Conservation (phyloP, 306 rosid species). For the Castanopsis chinensis region DNA sequence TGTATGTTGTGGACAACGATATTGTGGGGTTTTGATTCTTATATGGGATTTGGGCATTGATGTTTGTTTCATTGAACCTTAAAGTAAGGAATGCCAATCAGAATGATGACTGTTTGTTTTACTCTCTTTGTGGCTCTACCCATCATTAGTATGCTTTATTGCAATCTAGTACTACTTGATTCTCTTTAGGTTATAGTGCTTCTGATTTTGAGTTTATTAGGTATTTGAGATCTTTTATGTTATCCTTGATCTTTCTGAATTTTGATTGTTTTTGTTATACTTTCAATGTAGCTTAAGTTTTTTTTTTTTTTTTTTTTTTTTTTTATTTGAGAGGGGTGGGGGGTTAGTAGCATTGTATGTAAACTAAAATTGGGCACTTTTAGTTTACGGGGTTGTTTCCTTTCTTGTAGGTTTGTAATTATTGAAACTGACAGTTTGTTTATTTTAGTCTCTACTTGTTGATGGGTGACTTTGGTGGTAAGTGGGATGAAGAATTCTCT, state of each 20-base stretch:
- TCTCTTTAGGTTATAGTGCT: not conserved
- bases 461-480: slow-evolving; percentile 53
- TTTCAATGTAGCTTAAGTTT: not conserved
- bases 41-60: slow-evolving; percentile 2
- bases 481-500: slow-evolving; percentile 70
- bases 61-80: not conserved
- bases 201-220: not conserved
- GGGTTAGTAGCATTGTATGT: not conserved
- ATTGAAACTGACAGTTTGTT: slow-evolving; percentile 29
- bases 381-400: not conserved
- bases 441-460: slow-evolving; percentile 24
- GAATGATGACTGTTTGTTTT: not conserved
- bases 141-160: not conserved
- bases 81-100: not conserved
- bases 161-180: not conserved
- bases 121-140: not conserved
- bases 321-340: too few relatives aligned
- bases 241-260: not conserved
- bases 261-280: not conserved
- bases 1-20: not conserved
- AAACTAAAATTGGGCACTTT: not conserved
- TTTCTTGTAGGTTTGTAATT: slow-evolving; percentile 16
- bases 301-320: too few relatives aligned
- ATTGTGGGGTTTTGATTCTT: not conserved
- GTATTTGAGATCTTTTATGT: not conserved